Conservation (phyloP, 257 asterid species). For the Anisodus acutangulus region DNA sequence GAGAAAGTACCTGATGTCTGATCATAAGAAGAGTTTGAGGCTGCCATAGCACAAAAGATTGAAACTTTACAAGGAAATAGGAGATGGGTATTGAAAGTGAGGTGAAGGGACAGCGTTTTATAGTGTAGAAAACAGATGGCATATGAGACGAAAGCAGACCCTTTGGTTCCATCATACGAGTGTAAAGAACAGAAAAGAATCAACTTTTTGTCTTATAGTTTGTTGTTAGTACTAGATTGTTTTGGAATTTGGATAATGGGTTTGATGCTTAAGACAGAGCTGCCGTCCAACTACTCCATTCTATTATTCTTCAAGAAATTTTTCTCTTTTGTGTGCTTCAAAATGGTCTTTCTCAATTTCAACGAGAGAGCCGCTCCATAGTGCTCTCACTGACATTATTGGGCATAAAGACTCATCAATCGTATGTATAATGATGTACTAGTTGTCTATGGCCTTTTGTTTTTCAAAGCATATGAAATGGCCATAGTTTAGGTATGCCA, state of each 20-base stretch:
- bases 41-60: slow-evolving; percentile 47
- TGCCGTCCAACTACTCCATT: slow-evolving; percentile 27
- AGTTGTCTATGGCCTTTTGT: too few relatives aligned
- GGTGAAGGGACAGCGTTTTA: background rate
- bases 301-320: background rate
- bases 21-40: slow-evolving; percentile 38
- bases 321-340: background rate
- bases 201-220: background rate
- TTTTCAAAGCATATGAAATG: too few relatives aligned
- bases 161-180: background rate
- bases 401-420: too few relatives aligned
- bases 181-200: background rate
- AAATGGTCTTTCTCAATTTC: background rate
- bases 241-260: background rate
- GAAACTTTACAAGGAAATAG: slow-evolving; percentile 18
- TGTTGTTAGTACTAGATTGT: background rate
- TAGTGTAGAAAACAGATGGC: slow-evolving; percentile 24
- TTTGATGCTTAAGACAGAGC: slow-evolving; percentile 32
- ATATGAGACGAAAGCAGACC: slow-evolving; percentile 25
- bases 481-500: too few relatives aligned
- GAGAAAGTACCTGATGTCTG: slow-evolving; percentile 46
- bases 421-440: too few relatives aligned
- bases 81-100: slow-evolving; percentile 19
- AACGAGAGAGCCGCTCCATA: too few relatives aligned
- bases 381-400: too few relatives aligned